Evolutionary conservation across 116 monocot species (phyloP), one percentile per base, ranked within the genome.

Genomic region (Trichopus zeylanicus): DNA sequence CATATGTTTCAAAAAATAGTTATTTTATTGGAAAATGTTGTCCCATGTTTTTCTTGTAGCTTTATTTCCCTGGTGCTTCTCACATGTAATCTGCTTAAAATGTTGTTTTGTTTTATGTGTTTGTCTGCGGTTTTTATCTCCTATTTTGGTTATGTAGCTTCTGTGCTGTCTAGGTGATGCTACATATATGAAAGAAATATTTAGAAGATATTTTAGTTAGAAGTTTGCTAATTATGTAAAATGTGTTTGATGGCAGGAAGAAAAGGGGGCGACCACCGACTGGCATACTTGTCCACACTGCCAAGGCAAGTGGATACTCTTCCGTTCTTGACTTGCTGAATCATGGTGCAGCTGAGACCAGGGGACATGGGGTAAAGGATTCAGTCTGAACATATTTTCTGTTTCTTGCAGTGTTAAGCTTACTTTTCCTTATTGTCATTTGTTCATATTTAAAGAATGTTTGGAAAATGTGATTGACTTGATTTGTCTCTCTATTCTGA

Each of bases 271-370:
- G 73, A 0, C 51, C 42, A 33, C 93, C 93, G 15, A 93, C 93
- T 26, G 93, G 93, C 20, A 80, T 78, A 16, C 76, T 93, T 27
- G 59, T 67, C 9, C 78, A 80, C 21, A 46, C 79, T 1, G 93
- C 85, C n/a, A 93, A 86, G 67, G 74, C 78, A 25, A 68, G 56
- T 27, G 93, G 93, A 15, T 89, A 61, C 59, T 65, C 73, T n/a
- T 93, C 93, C 0, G 93, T 89, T 33, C 74, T 51, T 48, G 85
- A 85, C 3, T 60, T 88, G 58, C 66, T 89, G 67, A n/a, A 61
- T 62, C 49, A 77, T 0, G 64, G 51, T 47, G 64, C 58, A 12
- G 25, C 49, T 29, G 60, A 73, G 18, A 29, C n/a, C 0, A 42
- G 3, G 42, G 12, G 42, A 42, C 13, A 42, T 42, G 42, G 13